A percentile compares a stretch with the other conserved stretches of the same genome.
Conservation (phyloP, 208 protist genomes). For the Leishmania mexicana region DNA sequence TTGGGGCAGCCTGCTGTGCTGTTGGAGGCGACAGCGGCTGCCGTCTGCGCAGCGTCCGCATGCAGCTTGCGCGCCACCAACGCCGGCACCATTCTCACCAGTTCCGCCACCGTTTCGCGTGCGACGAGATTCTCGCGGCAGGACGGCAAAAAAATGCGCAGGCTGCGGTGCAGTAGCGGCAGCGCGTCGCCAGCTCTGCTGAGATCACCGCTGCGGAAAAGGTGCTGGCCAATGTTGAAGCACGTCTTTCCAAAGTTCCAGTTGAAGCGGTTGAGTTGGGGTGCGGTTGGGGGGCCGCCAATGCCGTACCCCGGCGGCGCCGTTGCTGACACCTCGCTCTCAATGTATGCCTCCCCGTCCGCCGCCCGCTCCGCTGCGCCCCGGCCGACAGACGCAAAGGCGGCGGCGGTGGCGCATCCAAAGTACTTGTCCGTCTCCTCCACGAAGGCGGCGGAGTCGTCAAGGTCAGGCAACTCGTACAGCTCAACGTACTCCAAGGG, state of each 20-base stretch:
- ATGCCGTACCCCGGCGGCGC: constrained; percentile 7
- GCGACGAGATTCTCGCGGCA: constrained; percentile 22
- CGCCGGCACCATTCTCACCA: constrained; percentile 50
- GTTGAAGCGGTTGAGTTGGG: constrained; percentile 34
- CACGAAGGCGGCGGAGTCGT: constrained; percentile 26
- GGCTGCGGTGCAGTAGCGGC: constrained; percentile 58
- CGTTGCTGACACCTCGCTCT: background rate
- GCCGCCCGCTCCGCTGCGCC: background rate
- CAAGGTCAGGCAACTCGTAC: constrained; percentile 60
- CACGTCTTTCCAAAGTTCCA: constrained; percentile 72
- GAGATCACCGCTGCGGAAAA: constrained; percentile 44
- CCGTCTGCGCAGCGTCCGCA: background rate
- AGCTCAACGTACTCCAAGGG: constrained; percentile 61
- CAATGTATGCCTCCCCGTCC: background rate
- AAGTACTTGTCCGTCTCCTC: constrained; percentile 29
- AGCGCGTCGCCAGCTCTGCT: constrained; percentile 53
- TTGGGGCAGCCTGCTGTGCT: background rate
- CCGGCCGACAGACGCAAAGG: background rate
- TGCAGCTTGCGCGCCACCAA: constrained; percentile 40
- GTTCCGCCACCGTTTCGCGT: constrained; percentile 32
- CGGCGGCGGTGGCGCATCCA: background rate
- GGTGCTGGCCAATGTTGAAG: constrained; percentile 65
- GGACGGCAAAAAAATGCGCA: constrained; percentile 56
- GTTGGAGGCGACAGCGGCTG: background rate
- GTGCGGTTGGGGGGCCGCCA: background rate